Evolutionary conservation across 352 stramenopile genomes (phyloP), one percentile per base, ranked within the genome.

Genomic region (Phytophthora nicotianae): DNA sequence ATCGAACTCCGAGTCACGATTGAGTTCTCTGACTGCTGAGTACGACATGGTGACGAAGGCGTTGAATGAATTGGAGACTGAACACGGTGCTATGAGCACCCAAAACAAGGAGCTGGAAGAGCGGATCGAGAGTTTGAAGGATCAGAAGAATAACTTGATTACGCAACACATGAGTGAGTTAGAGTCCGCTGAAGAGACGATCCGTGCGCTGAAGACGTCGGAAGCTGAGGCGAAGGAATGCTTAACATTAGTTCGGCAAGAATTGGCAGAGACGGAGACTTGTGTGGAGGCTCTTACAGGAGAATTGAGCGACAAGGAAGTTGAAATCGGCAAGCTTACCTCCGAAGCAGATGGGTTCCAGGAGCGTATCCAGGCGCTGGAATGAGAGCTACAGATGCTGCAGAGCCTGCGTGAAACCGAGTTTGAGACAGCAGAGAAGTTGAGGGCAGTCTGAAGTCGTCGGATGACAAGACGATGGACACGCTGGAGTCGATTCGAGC

Each of bases 341-440:
- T 24, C 23, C 21, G n/a, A 66, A 38, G 11, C 14, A 16, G n/a
- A 57, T 20, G 10, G 2, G 5, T 26, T 59, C 2, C 50, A 63
- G 6, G 20, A 57, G 37, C 54, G 29, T 5, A 63, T 53, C 9
- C 47, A 41, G 26, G 20, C 52, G 21, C 26, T 72, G 40, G 59
- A 70, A 24, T 47, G 35, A 7, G 65, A 78, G 29, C 52, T 73
- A 0, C 48, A 77, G n/a, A 17, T 65, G 46, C n/a, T 74, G 26
- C 53, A 60, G 21, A 57, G 33, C n/a, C 58, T 68, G 58, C 59
- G 46, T 10, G 29, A 58, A 37, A 38, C 21, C 29, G 59, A 73
- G 27, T 35, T 42, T 33, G 37, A 60, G 20, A 50, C 58, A 21
- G 54, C 58, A 24, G 55, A 65, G 50, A 29, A 74, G 40, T 66